A percentile compares a stretch with the other conserved stretches of the same genome.
Evolutionary conservation across 2,329 filamentous ascomycete species (phyloP).

Genomic region (Xylariaceae sp.): DNA sequence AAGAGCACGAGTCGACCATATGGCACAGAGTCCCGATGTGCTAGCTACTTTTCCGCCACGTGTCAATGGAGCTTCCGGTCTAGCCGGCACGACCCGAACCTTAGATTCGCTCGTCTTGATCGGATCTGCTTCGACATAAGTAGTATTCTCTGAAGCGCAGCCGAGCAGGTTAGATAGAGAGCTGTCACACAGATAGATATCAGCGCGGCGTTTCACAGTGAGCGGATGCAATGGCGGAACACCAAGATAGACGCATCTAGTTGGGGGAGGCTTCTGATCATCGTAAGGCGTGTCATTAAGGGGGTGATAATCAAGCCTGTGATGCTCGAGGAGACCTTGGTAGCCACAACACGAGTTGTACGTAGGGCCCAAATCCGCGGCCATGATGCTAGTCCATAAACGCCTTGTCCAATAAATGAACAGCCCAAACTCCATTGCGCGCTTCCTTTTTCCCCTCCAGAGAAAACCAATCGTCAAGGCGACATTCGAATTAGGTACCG

Average conservation of each 20-base stretch:
- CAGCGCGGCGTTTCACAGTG: not conserved
- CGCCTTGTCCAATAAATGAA: conserved; percentile 13
- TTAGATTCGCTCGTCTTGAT: not conserved
- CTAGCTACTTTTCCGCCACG: not conserved
- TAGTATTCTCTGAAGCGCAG: conserved; percentile 6
- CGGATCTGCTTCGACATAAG: not conserved
- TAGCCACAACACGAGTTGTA: not conserved
- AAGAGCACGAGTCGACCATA: not conserved
- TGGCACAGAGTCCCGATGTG: not conserved
- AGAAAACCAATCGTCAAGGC: conserved; percentile 4
- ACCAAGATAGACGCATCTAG: not conserved
- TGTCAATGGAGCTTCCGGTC: conserved; percentile 1
- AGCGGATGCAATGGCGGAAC: not conserved
- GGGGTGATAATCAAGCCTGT: conserved; percentile 1
- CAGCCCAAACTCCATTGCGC: conserved; percentile 20
- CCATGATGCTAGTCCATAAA: conserved; percentile 1
- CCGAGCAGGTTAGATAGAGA: conserved; percentile 1
- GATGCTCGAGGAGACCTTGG: not conserved
- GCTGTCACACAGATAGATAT: conserved; percentile 6
- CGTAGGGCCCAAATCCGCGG: conserved; percentile 1
- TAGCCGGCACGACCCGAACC: not conserved
- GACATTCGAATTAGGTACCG: conserved; percentile 25
- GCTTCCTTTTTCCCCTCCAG: conserved; percentile 3
- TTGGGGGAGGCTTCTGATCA: conserved; percentile 2
- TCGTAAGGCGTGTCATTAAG: conserved; percentile 5